phyloP scores from a whole-genome alignment of 1,284 basidiomycete genomes.

The Wallemia hederae region DNA sequence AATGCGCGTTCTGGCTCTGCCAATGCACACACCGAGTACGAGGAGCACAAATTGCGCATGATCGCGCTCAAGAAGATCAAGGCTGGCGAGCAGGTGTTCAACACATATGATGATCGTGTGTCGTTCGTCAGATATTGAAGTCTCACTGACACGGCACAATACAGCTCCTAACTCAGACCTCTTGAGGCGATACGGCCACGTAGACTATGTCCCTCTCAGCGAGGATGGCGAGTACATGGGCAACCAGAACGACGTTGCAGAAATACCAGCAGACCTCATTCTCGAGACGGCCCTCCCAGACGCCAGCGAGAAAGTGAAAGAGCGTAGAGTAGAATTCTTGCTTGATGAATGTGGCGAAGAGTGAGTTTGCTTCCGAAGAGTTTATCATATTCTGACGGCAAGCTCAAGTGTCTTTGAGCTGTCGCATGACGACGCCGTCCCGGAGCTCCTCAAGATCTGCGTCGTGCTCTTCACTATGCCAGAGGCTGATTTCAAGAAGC shows the following conservation, averaged over 20 bases:
- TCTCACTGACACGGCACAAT: neutral
- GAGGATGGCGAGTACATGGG: neutral
- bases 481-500: neutral
- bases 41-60: neutral
- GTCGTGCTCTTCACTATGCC: neutral
- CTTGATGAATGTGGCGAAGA: constrained; percentile 1
- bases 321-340: neutral
- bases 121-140: neutral
- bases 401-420: neutral
- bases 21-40: neutral
- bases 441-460: neutral
- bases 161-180: constrained; percentile 10
- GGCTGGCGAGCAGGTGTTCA: neutral
- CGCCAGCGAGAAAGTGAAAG: neutral
- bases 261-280: neutral
- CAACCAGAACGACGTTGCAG: neutral
- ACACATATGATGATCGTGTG: neutral
- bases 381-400: neutral
- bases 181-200: constrained; percentile 3
- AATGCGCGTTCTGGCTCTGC: neutral
- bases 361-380: neutral
- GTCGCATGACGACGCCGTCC: neutral
- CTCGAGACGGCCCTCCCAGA: neutral
- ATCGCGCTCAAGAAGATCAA: neutral
- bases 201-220: neutral